Evolutionary conservation across 148 eudicot genomes (phyloP).

Genomic region (Chenopodium berlandieri): DNA sequence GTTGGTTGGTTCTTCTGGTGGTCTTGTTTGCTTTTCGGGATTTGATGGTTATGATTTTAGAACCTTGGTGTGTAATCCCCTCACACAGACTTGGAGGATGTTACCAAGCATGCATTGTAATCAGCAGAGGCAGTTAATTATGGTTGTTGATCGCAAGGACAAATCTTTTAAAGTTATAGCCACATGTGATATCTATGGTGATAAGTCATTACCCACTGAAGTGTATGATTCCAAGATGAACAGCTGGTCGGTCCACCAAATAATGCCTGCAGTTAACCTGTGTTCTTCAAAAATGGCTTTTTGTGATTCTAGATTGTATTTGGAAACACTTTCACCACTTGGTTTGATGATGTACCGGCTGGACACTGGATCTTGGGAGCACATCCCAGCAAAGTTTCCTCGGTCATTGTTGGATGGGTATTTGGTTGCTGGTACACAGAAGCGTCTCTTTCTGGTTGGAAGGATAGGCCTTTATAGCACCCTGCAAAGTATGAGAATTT

Average conservation of each 20-base stretch:
- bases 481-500: conserved; percentile 90
- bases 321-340: conserved; percentile 95
- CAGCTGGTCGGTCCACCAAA: conserved; percentile 79
- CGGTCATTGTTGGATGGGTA: conserved; percentile 91
- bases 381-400: conserved; percentile 92
- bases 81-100: conserved; percentile 83
- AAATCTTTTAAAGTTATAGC: conserved; percentile 85
- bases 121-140: conserved; percentile 85
- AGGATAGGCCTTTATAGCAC: conserved; percentile 93
- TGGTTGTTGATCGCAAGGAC: conserved; percentile 79
- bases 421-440: conserved; percentile 79
- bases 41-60: conserved; percentile 69
- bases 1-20: conserved; percentile 95
- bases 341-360: conserved; percentile 91
- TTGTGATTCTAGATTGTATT: conserved; percentile 85
- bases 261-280: conserved; percentile 89
- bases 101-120: conserved; percentile 86
- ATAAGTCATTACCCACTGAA: conserved; percentile 84
- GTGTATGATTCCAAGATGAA: conserved; percentile 84
- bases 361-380: conserved; percentile 93
- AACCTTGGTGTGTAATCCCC: conserved; percentile 84
- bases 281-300: conserved; percentile 98
- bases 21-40: conserved; percentile 91
- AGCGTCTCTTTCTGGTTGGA: conserved; percentile 86
- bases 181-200: conserved; percentile 85